phyloP scores from a whole-genome alignment of 139 green algal genomes.

The Coccomyxa sp. region DNA sequence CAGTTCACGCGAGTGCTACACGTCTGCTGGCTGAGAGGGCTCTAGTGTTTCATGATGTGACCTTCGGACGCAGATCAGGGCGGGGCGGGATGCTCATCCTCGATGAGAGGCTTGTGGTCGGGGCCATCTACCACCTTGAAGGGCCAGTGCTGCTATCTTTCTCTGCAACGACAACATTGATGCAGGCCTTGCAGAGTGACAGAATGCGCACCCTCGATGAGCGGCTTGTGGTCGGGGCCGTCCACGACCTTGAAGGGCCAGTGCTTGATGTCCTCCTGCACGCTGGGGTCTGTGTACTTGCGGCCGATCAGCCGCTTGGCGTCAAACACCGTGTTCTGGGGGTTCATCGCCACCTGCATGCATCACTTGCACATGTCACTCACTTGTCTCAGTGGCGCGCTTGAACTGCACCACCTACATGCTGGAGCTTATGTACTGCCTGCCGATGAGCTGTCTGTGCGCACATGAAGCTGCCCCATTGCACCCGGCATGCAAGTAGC shows the following conservation, averaged over 20 bases:
- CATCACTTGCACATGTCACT: not conserved
- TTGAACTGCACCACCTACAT: not conserved
- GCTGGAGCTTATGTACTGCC: not conserved
- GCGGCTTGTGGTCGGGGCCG: conserved; percentile 81
- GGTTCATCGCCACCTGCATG: conserved; percentile 3
- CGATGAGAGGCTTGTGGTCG: conserved; percentile 87
- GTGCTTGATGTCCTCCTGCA: conserved; percentile 77
- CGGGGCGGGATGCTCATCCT: conserved; percentile 30
- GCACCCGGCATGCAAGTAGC: not conserved
- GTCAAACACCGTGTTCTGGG: conserved; percentile 74
- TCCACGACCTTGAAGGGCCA: conserved; percentile 66
- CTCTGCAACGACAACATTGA: not conserved
- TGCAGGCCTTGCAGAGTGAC: not conserved
- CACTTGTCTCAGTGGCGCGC: not conserved
- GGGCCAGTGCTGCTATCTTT: conserved; percentile 27
- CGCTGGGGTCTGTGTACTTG: conserved; percentile 73
- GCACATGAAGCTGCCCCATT: not conserved
- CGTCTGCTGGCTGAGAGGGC: too few species aligned
- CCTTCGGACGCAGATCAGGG: too few species aligned
- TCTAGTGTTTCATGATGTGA: too few species aligned
- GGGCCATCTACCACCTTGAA: conserved; percentile 70
- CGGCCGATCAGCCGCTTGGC: conserved; percentile 95
- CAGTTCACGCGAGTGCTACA: too few species aligned
- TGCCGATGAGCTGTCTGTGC: not conserved
- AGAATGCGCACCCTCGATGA: conserved; percentile 62